A percentile compares a stretch with the other conserved stretches of the same genome.
These are phyloP conservation scores for Glycyrrhiza uralensis DNA, from an alignment of 306 rosid species.

Conservation along the genomic window DNA sequence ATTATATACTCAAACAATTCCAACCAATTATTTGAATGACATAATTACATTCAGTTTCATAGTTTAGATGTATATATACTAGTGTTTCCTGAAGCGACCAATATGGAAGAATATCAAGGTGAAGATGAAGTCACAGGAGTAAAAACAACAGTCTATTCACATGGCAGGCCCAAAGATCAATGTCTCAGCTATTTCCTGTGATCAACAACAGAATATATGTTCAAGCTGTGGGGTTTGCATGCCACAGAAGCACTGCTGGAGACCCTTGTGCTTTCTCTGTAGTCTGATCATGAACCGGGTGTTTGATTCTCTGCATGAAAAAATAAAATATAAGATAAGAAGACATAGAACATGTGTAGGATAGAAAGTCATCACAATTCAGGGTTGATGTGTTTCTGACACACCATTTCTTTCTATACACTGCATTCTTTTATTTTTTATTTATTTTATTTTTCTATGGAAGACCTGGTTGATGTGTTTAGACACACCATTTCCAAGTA, in stretches of 20 bases:
- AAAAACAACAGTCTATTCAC: conserved; percentile 11
- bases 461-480: background rate
- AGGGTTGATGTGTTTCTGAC: too few relatives aligned
- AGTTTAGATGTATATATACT: conserved; percentile 32
- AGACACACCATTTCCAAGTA: background rate
- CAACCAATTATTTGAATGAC: conserved; percentile 40
- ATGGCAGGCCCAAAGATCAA: conserved; percentile 17
- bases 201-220: background rate
- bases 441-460: background rate
- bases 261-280: background rate
- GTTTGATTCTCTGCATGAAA: conserved; percentile 47
- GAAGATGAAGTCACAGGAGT: conserved; percentile 25
- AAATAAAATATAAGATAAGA: background rate
- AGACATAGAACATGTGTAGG: background rate
- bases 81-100: conserved; percentile 31
- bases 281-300: conserved; percentile 30
- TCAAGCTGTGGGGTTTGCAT: background rate
- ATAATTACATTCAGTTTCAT: conserved; percentile 28
- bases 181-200: conserved; percentile 21
- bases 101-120: conserved; percentile 20
- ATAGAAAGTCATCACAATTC: background rate
- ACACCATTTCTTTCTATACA: background rate
- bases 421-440: background rate
- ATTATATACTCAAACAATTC: conserved; percentile 34
- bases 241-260: conserved; percentile 20